A percentile compares a stretch with the other conserved stretches of the same genome.
Evolutionary conservation across 2,329 filamentous ascomycete species (phyloP).

Genomic region (Arthrinium phaeospermum): DNA sequence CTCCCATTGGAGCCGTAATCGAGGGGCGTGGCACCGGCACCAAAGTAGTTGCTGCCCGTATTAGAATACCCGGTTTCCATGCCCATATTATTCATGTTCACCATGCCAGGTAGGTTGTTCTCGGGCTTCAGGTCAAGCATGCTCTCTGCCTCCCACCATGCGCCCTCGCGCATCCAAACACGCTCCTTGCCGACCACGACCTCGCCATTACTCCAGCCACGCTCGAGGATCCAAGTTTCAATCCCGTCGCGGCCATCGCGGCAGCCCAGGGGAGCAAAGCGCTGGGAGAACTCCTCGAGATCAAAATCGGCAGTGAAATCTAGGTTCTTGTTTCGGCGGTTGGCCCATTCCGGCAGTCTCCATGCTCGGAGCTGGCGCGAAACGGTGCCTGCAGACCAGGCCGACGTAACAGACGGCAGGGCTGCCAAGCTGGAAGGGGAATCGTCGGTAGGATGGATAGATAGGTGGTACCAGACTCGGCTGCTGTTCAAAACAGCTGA

Average conservation of each 20-base stretch:
- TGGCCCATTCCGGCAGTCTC: slow-evolving; percentile 96
- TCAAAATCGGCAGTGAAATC: slow-evolving; percentile 99
- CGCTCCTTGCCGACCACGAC: slow-evolving; percentile 89
- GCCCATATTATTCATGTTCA: slow-evolving; percentile 46
- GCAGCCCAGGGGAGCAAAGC: slow-evolving; percentile 85
- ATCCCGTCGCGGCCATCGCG: slow-evolving; percentile 90
- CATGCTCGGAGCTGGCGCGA: slow-evolving; percentile 92
- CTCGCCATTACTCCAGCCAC: slow-evolving; percentile 98
- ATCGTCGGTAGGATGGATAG: slow-evolving; percentile 90
- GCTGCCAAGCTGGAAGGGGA: slow-evolving; percentile 76
- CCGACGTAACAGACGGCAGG: slow-evolving; percentile 73
- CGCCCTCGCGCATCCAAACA: slow-evolving; percentile 91
- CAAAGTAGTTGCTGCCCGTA: slow-evolving; percentile 73
- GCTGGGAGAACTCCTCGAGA: slow-evolving; percentile 84
- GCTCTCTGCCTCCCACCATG: slow-evolving; percentile 97
- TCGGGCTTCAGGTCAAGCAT: slow-evolving; percentile 89
- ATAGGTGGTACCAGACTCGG: slow-evolving; percentile 93
- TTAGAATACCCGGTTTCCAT: slow-evolving; percentile 77
- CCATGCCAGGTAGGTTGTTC: slow-evolving; percentile 37
- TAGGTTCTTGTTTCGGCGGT: slow-evolving; percentile 85
- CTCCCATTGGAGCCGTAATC: slow-evolving; percentile 69
- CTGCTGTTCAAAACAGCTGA: slow-evolving; percentile 77
- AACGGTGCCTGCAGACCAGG: slow-evolving; percentile 92
- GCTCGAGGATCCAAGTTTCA: slow-evolving; percentile 90
- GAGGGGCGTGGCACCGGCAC: slow-evolving; percentile 57